Conservation (phyloP, 2,329 filamentous ascomycete genomes). For the Pyricularia grisea region DNA sequence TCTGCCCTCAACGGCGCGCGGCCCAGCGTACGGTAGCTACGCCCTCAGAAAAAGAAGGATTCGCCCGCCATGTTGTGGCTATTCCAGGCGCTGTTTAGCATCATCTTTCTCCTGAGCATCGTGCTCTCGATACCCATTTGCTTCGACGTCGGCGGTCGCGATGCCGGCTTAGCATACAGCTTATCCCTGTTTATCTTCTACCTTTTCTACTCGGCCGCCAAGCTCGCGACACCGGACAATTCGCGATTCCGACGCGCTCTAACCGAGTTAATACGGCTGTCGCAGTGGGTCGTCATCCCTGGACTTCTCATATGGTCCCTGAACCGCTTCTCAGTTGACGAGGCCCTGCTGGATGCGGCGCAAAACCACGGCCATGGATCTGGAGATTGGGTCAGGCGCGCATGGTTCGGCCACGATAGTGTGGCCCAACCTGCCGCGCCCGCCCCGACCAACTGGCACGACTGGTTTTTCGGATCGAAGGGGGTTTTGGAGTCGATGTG, state of each 20-base stretch:
- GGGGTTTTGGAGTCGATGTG: slow-evolving; percentile 72
- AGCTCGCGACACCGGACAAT: slow-evolving; percentile 68
- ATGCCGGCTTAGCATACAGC: slow-evolving; percentile 90
- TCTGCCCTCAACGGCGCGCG: slow-evolving; percentile 1
- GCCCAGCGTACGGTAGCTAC: background rate
- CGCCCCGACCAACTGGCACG: slow-evolving; percentile 56
- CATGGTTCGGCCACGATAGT: background rate
- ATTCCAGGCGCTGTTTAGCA: slow-evolving; percentile 68
- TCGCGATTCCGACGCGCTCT: slow-evolving; percentile 68
- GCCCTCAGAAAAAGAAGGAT: background rate
- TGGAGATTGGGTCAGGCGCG: slow-evolving; percentile 19
- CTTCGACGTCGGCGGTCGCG: slow-evolving; percentile 94
- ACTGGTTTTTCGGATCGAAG: slow-evolving; percentile 83
- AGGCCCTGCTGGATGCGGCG: slow-evolving; percentile 63
- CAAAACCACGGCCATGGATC: slow-evolving; percentile 40
- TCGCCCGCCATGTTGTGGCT: slow-evolving; percentile 61
- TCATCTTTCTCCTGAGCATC: slow-evolving; percentile 81
- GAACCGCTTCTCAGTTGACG: slow-evolving; percentile 89
- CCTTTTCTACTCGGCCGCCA: slow-evolving; percentile 73
- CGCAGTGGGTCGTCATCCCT: slow-evolving; percentile 83
- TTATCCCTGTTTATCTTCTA: slow-evolving; percentile 85
- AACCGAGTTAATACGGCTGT: slow-evolving; percentile 58
- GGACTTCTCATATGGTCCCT: slow-evolving; percentile 87
- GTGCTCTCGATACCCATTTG: slow-evolving; percentile 93
- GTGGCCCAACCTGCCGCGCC: slow-evolving; percentile 2